Evolutionary conservation across 106 monocot species (phyloP), one percentile per base, ranked within the genome.

Genomic region (Apostasia ramifera): DNA sequence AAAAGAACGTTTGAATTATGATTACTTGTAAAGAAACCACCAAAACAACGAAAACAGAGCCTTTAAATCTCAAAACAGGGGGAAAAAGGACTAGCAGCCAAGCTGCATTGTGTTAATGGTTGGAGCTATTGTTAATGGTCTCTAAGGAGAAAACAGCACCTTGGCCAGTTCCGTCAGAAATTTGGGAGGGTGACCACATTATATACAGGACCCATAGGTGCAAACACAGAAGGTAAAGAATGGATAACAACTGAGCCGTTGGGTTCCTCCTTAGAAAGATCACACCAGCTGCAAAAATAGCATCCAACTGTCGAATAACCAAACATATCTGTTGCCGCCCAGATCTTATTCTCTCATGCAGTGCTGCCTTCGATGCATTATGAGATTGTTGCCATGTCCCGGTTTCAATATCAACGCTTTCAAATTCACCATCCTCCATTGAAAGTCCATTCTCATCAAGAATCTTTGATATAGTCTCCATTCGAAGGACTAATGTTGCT

Each of bases 171-270:
- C 56, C 70, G 7, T 73, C 71, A 15, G 84, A 74, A 46, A 84
- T 68, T 48, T 71, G 45, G 42, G 85, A 80, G 61, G 83, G 76
- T 11, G 91, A 79, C 12, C 61, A 74, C 10, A 91, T 57, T 76
- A 95, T 86, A 71, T 91, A 95, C 40, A 80, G 2, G 9, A 91
- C 81, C 94, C 94, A 95, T 12, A 95, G 41, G 52, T 95, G 94
- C 8, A 95, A 81, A 57, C 81, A 83, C 2, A 83, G 3, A 49
- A 91, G 71, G 72, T 95, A 95, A 10, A 82, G 43, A 42, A 91
- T 42, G 12, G 87, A 56, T 71, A 66, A 81, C 1, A 81, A 2
- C 68, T 83, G 79, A 11, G 85, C 88, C 60, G 60, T 80, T n/a
- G 83, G 83, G 42, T 88, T 91, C 70, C 80, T 91, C 67, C 79